A percentile compares a stretch with the other conserved stretches of the same genome.
These are phyloP conservation scores for Amanita rubescens DNA, from an alignment of 768 basidiomycete species.

Conservation along the genomic window DNA sequence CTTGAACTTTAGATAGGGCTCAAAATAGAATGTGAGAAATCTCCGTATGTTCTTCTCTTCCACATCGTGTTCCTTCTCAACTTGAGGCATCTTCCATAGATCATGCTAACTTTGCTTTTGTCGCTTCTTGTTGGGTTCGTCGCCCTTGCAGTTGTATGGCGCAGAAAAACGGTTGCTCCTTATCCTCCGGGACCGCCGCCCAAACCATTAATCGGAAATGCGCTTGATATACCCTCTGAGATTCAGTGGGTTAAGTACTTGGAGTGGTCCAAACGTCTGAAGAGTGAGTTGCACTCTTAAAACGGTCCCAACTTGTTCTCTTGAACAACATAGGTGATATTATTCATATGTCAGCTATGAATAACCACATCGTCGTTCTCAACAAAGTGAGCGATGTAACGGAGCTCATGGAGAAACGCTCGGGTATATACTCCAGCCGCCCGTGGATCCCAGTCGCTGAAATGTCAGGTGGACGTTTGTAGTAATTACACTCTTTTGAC, in stretches of 20 bases:
- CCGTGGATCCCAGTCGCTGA: constrained; percentile 14
- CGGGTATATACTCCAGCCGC: constrained; percentile 20
- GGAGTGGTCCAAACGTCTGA: neutral
- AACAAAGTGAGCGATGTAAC: constrained; percentile 14
- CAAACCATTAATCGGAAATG: neutral
- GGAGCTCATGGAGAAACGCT: constrained; percentile 22
- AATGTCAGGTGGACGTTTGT: constrained; percentile 8
- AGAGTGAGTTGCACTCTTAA: neutral
- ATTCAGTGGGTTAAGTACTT: constrained; percentile 1
- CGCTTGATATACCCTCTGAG: constrained; percentile 1
- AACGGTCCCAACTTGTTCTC: too few relatives aligned
- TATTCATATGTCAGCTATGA: constrained; percentile 15
- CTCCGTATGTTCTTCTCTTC: too few relatives aligned
- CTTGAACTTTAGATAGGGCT: too few relatives aligned
- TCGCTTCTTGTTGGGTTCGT: neutral
- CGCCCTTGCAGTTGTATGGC: neutral
- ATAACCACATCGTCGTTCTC: constrained; percentile 18
- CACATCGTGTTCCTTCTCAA: too few relatives aligned
- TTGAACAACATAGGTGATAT: constrained; percentile 16
- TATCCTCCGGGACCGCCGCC: constrained; percentile 4
- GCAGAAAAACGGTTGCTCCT: neutral
- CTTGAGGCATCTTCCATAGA: neutral
- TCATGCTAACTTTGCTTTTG: too few relatives aligned
- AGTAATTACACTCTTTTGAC: neutral
- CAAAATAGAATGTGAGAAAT: too few relatives aligned